These are phyloP conservation scores for Acrodontium crateriforme DNA, from an alignment of 2,329 filamentous ascomycete genomes.

Conservation along the genomic window DNA sequence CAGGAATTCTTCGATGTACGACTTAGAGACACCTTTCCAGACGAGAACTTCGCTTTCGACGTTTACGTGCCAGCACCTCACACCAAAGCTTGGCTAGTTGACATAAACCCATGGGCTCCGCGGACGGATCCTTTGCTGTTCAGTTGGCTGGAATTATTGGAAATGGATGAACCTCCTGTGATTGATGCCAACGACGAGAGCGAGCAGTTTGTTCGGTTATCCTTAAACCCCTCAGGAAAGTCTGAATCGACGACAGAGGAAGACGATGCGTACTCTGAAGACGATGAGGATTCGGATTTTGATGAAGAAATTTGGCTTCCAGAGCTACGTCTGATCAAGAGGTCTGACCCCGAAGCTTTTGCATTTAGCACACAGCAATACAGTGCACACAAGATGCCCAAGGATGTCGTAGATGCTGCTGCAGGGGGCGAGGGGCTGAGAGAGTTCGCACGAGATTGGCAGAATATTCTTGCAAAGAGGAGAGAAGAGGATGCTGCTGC, in stretches of 20 bases:
- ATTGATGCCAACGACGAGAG: slow-evolving; percentile 1
- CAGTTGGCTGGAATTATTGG: slow-evolving; percentile 75
- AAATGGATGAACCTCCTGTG: slow-evolving; percentile 44
- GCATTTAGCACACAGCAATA: slow-evolving; percentile 77
- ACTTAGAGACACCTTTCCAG: slow-evolving; percentile 65
- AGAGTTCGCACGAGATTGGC: slow-evolving; percentile 44
- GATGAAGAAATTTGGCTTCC: slow-evolving; percentile 48
- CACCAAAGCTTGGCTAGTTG: slow-evolving; percentile 69
- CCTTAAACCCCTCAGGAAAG: slow-evolving; percentile 4
- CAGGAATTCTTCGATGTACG: slow-evolving; percentile 63
- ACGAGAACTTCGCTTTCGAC: slow-evolving; percentile 76
- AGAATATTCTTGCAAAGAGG: slow-evolving; percentile 31
- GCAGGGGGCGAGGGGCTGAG: slow-evolving; percentile 52
- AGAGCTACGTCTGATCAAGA: slow-evolving; percentile 69
- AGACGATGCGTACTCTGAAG: slow-evolving; percentile 1
- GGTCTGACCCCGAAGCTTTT: slow-evolving; percentile 78
- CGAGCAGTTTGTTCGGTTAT: slow-evolving; percentile 12
- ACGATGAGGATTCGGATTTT: slow-evolving; percentile 16
- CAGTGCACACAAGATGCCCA: slow-evolving; percentile 88
- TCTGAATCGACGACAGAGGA: slow-evolving; percentile 1
- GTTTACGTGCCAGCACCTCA: slow-evolving; percentile 73
- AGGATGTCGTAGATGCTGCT: slow-evolving; percentile 68
- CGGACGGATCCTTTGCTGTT: slow-evolving; percentile 83
- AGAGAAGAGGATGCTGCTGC: slow-evolving; percentile 24
- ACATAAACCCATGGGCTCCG: slow-evolving; percentile 89